These are phyloP conservation scores for Aspergillus arachidicola DNA, from an alignment of 2,329 filamentous ascomycete genomes.

Conservation along the genomic window DNA sequence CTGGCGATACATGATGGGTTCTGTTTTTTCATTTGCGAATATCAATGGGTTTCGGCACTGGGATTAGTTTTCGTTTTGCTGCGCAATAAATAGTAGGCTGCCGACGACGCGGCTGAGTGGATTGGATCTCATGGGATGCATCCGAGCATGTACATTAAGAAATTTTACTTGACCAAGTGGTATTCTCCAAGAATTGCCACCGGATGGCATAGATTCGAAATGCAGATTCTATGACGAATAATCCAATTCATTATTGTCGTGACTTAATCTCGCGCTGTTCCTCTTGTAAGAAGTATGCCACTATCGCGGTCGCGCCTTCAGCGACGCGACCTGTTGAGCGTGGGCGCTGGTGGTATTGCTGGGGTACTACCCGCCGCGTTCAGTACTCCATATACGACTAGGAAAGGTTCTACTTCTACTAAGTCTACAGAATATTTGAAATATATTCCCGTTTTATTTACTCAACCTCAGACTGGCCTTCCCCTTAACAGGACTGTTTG, in stretches of 20 bases:
- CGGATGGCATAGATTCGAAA: slow-evolving; percentile 40
- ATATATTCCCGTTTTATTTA: not conserved
- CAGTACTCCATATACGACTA: not conserved
- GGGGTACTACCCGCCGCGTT: not conserved
- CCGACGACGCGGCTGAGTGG: slow-evolving; percentile 30
- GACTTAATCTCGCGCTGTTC: not conserved
- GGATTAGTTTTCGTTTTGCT: slow-evolving; percentile 37
- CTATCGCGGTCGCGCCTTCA: not conserved
- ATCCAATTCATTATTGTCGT: slow-evolving; percentile 23
- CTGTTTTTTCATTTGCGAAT: slow-evolving; percentile 40
- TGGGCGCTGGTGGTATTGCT: not conserved
- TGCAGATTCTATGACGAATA: slow-evolving; percentile 29
- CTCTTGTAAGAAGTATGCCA: not conserved
- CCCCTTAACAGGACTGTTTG: not conserved
- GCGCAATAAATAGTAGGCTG: slow-evolving; percentile 35
- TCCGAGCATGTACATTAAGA: slow-evolving; percentile 40
- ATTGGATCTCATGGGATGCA: slow-evolving; percentile 32
- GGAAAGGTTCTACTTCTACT: not conserved
- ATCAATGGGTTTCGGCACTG: slow-evolving; percentile 42
- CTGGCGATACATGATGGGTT: slow-evolving; percentile 47
- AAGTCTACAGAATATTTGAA: not conserved
- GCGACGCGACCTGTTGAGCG: not conserved
- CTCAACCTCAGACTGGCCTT: too few relatives aligned
- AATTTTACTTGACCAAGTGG: slow-evolving; percentile 27
- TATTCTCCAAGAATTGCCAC: slow-evolving; percentile 33